Evolutionary conservation across 805 yeast species (phyloP).

Genomic region (Suhomyces faveliae): DNA sequence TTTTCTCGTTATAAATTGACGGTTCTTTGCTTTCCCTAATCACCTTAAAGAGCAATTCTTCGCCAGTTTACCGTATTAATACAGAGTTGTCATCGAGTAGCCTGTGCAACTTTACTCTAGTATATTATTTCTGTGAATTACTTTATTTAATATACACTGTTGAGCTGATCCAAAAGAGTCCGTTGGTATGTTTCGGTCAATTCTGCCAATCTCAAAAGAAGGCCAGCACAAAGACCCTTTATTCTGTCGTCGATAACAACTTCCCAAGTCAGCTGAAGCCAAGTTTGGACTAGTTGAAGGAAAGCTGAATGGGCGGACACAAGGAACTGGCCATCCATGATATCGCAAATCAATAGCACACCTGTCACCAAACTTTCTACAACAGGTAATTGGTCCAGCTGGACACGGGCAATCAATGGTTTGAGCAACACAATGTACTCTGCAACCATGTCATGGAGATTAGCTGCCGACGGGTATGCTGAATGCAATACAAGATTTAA

Average conservation of each 20-base stretch:
- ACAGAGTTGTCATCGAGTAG: too few species aligned
- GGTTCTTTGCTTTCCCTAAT: too few species aligned
- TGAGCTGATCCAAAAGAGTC: constrained; percentile 30
- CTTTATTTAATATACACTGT: constrained; percentile 19
- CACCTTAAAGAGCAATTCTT: too few species aligned
- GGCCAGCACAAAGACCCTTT: constrained; percentile 41
- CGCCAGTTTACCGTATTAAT: too few species aligned
- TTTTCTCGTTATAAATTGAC: too few species aligned
- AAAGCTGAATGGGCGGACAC: constrained; percentile 21
- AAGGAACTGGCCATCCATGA: constrained; percentile 28
- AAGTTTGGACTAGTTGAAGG: constrained; percentile 20
- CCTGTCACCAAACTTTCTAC: constrained; percentile 42
- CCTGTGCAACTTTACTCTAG: too few species aligned
- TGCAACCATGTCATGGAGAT: constrained; percentile 54
- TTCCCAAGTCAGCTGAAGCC: constrained; percentile 35
- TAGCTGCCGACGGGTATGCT: constrained; percentile 54
- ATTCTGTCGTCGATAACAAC: constrained; percentile 33
- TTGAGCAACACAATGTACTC: constrained; percentile 46
- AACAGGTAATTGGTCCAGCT: constrained; percentile 30
- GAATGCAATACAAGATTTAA: constrained; percentile 55
- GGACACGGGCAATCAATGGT: constrained; percentile 19
- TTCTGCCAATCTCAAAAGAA: constrained; percentile 28
- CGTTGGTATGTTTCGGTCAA: constrained; percentile 27
- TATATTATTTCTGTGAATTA: too few species aligned
- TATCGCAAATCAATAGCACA: constrained; percentile 32